Conservation (phyloP, 371 early-diverging fungal species). For the Mycotypha africana region DNA sequence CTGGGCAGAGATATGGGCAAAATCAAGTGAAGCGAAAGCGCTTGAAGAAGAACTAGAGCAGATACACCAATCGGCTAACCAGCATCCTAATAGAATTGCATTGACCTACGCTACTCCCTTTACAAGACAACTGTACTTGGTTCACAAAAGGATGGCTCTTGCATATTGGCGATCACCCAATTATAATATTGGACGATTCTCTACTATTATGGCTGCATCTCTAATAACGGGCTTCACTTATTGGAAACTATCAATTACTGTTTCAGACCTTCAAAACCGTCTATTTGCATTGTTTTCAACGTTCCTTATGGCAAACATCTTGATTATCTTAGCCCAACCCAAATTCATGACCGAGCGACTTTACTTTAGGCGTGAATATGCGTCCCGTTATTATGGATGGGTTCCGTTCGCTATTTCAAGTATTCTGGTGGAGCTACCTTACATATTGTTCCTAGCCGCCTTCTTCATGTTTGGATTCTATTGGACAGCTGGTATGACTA, state of each 20-base stretch:
- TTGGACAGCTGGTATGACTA: conserved; percentile 49
- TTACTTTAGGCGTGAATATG: conserved; percentile 67
- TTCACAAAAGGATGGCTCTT: conserved; percentile 53
- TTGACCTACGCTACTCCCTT: conserved; percentile 24
- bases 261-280: conserved; percentile 61
- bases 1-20: conserved; percentile 61
- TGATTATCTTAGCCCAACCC: conserved; percentile 69
- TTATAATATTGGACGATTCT: conserved; percentile 62
- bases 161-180: conserved; percentile 61
- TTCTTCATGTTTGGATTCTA: conserved; percentile 31
- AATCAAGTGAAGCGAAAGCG: conserved; percentile 35
- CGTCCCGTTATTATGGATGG: conserved; percentile 71
- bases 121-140: conserved; percentile 39
- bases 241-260: conserved; percentile 50
- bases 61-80: conserved; percentile 21
- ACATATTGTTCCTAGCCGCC: conserved; percentile 37
- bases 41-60: conserved; percentile 26
- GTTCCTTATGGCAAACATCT: conserved; percentile 52
- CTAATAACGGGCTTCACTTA: conserved; percentile 71
- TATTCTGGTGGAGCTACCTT: conserved; percentile 56
- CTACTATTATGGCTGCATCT: conserved; percentile 42
- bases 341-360: conserved; percentile 64
- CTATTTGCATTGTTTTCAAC: conserved; percentile 69
- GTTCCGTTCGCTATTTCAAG: conserved; percentile 50
- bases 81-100: conserved; percentile 10